Evolutionary conservation across 2,329 filamentous ascomycete species (phyloP).

Genomic region (Pseudogymnoascus sp.): DNA sequence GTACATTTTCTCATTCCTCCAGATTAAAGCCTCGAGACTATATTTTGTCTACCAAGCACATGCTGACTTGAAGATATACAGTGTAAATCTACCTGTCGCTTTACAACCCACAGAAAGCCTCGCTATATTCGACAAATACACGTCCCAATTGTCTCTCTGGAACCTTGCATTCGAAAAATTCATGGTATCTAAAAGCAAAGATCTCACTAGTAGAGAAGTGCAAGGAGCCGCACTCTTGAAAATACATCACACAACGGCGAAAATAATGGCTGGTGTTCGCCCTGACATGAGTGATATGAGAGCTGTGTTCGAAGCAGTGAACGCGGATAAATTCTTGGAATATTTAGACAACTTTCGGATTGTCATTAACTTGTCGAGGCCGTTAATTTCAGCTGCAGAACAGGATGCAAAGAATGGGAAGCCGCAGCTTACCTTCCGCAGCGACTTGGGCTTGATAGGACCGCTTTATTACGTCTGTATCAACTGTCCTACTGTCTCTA

Average conservation of each 20-base stretch:
- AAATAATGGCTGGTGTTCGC: conserved; percentile 7
- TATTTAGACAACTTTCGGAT: conserved; percentile 15
- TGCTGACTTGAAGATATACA: no score
- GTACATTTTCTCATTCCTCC: conserved; percentile 11
- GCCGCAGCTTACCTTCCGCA: no score
- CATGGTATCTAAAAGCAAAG: conserved; percentile 17
- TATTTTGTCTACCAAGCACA: no score
- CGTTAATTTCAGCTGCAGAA: conserved; percentile 15
- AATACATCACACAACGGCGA: conserved; percentile 21
- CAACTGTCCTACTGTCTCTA: conserved; percentile 13
- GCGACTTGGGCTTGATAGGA: no score
- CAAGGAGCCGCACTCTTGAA: conserved; percentile 25
- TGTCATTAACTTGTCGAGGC: conserved; percentile 14
- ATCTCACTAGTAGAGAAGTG: conserved; percentile 21
- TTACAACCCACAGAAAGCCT: conserved; percentile 15
- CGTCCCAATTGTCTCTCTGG: neutral
- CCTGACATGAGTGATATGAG: conserved; percentile 12
- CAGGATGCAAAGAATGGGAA: neutral
- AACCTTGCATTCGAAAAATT: conserved; percentile 20
- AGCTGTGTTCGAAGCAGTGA: conserved; percentile 10
- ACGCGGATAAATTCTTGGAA: conserved; percentile 11
- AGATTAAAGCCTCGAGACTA: conserved; percentile 12
- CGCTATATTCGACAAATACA: conserved; percentile 15
- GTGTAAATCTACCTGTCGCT: conserved; percentile 13
- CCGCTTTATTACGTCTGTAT: neutral